These are phyloP conservation scores for Solanum rostratum DNA, from an alignment of 257 asterid genomes.

Conservation along the genomic window DNA sequence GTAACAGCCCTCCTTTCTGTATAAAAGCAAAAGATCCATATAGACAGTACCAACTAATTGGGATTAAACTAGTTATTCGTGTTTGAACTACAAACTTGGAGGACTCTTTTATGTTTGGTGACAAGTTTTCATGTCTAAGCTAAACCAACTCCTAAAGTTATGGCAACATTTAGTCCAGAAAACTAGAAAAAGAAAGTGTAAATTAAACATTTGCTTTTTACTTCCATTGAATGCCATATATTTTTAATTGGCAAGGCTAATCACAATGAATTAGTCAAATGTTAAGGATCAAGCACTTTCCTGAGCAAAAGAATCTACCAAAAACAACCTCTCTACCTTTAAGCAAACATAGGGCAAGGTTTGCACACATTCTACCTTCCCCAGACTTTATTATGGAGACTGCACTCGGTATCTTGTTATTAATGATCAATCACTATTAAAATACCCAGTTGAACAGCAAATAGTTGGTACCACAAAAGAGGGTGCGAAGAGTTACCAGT, in stretches of 20 bases:
- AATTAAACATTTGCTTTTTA: background rate
- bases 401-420: background rate
- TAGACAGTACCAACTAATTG: background rate
- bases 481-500: slow-evolving; percentile 7
- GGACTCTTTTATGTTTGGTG: background rate
- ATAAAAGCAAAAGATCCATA: background rate
- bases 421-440: background rate
- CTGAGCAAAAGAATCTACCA: background rate
- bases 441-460: background rate
- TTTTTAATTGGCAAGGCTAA: background rate
- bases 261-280: background rate
- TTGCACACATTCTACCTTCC: background rate
- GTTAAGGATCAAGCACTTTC: background rate
- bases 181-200: background rate
- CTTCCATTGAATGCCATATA: background rate
- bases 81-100: background rate
- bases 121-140: background rate
- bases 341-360: background rate
- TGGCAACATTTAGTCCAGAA: background rate
- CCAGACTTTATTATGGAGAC: background rate
- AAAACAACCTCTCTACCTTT: background rate
- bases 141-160: background rate
- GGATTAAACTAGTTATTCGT: background rate
- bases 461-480: background rate
- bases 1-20: background rate